phyloP scores from a whole-genome alignment of 495 filamentous ascomycete species.

The Thozetella sp. region DNA sequence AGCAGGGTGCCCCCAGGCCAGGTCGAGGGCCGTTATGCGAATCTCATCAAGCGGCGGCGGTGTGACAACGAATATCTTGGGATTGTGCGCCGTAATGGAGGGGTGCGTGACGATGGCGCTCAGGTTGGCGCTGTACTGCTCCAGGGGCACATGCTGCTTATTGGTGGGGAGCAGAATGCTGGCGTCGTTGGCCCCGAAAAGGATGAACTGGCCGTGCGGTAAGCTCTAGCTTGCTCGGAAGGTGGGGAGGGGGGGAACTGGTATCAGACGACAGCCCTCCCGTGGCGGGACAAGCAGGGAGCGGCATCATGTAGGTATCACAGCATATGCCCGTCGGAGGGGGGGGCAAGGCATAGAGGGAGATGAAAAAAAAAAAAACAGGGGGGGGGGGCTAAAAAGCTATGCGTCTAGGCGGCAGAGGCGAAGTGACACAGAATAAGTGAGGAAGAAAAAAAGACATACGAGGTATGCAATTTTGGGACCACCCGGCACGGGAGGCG shows the following conservation, averaged over 20 bases:
- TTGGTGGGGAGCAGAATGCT: constrained; percentile 55
- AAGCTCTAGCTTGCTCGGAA: neutral
- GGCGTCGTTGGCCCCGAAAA: constrained; percentile 89
- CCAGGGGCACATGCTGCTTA: constrained; percentile 73
- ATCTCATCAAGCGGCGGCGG: constrained; percentile 85
- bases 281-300: too few relatives aligned
- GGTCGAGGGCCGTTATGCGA: constrained; percentile 55
- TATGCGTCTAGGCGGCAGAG: too few relatives aligned
- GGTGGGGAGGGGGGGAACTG: too few relatives aligned
- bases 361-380: too few relatives aligned
- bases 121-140: constrained; percentile 72
- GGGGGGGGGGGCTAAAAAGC: too few relatives aligned
- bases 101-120: constrained; percentile 69
- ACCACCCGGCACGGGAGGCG: constrained; percentile 47
- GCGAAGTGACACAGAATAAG: too few relatives aligned
- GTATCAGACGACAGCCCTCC: too few relatives aligned
- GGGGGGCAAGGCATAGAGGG: too few relatives aligned
- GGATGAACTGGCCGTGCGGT: constrained; percentile 61
- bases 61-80: constrained; percentile 74
- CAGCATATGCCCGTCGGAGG: too few relatives aligned
- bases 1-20: constrained; percentile 43
- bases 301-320: too few relatives aligned
- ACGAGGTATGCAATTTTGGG: constrained; percentile 67
- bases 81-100: constrained; percentile 64
- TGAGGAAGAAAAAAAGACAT: constrained; percentile 17